Conservation (phyloP, 2,329 filamentous ascomycete genomes). For the Helminthosporium solani region DNA sequence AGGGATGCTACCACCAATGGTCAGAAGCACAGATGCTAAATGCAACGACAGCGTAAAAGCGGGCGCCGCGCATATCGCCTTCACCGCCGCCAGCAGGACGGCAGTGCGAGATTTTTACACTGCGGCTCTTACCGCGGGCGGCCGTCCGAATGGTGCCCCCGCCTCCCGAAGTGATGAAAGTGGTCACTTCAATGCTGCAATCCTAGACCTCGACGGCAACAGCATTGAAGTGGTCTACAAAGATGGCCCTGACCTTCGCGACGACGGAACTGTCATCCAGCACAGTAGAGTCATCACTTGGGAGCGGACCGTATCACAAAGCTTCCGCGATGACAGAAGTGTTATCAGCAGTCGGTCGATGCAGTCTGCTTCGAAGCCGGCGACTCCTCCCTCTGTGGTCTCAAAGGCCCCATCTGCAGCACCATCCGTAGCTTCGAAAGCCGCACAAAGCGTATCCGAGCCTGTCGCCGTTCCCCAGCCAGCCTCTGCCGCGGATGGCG, state of each 20-base stretch:
- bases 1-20: slow-evolving; percentile 22
- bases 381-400: slow-evolving; percentile 27
- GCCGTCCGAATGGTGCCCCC: slow-evolving; percentile 58
- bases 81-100: slow-evolving; percentile 66
- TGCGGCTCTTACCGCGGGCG: slow-evolving; percentile 66
- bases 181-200: slow-evolving; percentile 62
- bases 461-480: slow-evolving; percentile 29
- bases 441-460: slow-evolving; percentile 35
- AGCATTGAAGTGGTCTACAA: slow-evolving; percentile 75
- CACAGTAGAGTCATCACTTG: slow-evolving; percentile 49
- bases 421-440: slow-evolving; percentile 17
- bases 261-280: slow-evolving; percentile 44
- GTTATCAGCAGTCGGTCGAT: slow-evolving; percentile 30
- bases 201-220: slow-evolving; percentile 81
- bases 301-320: slow-evolving; percentile 35
- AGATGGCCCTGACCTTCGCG: slow-evolving; percentile 41
- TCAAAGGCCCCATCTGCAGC: slow-evolving; percentile 18
- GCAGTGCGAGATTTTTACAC: slow-evolving; percentile 72
- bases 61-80: slow-evolving; percentile 62
- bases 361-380: slow-evolving; percentile 23
- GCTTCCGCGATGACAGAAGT: slow-evolving; percentile 35
- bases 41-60: slow-evolving; percentile 46
- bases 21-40: slow-evolving; percentile 25
- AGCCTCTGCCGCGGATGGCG: slow-evolving; percentile 27
- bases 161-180: slow-evolving; percentile 54